Conservation (phyloP, 177 flowering plant species). For the Telopea speciosissima region DNA sequence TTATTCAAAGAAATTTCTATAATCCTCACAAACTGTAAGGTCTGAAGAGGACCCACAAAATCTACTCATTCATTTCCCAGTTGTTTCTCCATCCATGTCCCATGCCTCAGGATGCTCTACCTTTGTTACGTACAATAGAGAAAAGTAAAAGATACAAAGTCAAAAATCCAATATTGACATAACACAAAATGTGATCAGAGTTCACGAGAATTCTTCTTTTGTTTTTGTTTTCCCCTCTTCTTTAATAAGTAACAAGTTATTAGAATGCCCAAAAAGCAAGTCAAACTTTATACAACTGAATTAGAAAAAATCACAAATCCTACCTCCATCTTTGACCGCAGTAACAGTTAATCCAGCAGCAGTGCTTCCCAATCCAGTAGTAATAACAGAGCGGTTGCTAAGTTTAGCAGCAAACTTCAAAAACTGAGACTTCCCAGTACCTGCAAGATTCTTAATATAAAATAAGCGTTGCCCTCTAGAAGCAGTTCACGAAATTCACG, state of each 20-base stretch:
- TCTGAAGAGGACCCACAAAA: too few species aligned
- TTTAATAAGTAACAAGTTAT: too few species aligned
- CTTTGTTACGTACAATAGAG: too few species aligned
- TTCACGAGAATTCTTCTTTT: not conserved
- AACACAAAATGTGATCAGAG: not conserved
- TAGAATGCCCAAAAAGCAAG: too few species aligned
- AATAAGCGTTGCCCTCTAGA: not conserved
- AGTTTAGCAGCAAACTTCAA: slow-evolving; percentile 92
- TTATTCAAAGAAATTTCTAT: too few species aligned
- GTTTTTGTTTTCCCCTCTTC: too few species aligned
- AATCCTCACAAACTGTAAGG: too few species aligned
- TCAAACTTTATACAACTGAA: not conserved
- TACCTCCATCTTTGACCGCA: slow-evolving; percentile 97
- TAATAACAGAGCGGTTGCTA: slow-evolving; percentile 93
- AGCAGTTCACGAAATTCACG: not conserved
- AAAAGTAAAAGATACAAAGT: too few species aligned
- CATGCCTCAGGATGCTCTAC: too few species aligned
- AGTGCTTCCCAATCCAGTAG: slow-evolving; percentile 95
- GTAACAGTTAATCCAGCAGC: slow-evolving; percentile 99
- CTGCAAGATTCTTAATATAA: slow-evolving; percentile 28
- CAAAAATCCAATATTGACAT: too few species aligned
- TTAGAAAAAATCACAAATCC: not conserved
- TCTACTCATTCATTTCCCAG: too few species aligned
- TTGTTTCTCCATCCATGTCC: too few species aligned
- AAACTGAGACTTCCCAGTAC: slow-evolving; percentile 94